phyloP scores from a whole-genome alignment of 768 basidiomycete species.

The Mycena vitilis region DNA sequence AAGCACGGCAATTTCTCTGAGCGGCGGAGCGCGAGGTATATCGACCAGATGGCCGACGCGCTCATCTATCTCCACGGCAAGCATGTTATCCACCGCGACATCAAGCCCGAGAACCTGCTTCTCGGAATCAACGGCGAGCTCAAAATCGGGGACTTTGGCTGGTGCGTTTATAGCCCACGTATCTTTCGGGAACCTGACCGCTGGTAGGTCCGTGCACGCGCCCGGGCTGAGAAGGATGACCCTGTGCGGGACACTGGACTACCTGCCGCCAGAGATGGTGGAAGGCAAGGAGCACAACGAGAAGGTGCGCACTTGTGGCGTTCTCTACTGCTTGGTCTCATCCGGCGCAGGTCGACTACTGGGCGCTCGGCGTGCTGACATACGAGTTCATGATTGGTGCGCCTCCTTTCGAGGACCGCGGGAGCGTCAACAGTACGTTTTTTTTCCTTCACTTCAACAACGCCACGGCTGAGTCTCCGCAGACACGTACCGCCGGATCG shows the following conservation, averaged over 20 bases:
- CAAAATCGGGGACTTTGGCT: conserved; percentile 99
- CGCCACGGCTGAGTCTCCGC: conserved; percentile 9
- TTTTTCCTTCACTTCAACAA: conserved; percentile 1
- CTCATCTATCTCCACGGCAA: conserved; percentile 91
- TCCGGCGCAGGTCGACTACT: conserved; percentile 83
- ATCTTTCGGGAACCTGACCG: background rate
- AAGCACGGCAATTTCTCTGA: conserved; percentile 91
- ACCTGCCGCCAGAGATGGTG: conserved; percentile 99
- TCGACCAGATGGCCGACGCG: conserved; percentile 98
- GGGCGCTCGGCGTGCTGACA: conserved; percentile 96
- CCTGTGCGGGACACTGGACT: conserved; percentile 95
- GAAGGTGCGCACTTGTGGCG: conserved; percentile 42
- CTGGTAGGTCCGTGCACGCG: conserved; percentile 74
- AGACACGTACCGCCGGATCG: conserved; percentile 94
- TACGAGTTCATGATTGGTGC: conserved; percentile 94
- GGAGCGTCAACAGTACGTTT: conserved; percentile 76
- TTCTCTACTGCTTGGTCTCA: background rate
- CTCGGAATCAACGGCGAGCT: conserved; percentile 95
- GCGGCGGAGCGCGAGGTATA: conserved; percentile 87
- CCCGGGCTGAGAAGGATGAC: conserved; percentile 91
- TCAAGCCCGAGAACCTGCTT: conserved; percentile 98
- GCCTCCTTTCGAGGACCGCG: conserved; percentile 85
- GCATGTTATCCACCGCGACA: conserved; percentile 98
- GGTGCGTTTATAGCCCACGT: conserved; percentile 60
- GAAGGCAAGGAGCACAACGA: conserved; percentile 91